A percentile compares a stretch with the other conserved stretches of the same genome.
phyloP scores from a whole-genome alignment of 352 stramenopile species.

The Plasmopara muralis region DNA sequence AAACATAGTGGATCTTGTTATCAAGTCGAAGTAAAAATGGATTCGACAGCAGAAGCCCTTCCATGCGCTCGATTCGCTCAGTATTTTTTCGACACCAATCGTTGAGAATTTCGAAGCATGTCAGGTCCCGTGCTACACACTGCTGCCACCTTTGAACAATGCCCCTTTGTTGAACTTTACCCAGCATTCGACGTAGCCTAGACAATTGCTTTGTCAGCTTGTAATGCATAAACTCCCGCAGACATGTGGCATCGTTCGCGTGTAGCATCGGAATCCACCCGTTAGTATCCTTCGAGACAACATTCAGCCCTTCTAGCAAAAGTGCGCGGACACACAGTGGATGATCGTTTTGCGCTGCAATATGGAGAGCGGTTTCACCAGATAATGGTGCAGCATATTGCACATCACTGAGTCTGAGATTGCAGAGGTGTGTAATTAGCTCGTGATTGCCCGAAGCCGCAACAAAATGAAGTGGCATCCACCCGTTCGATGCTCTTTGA shows the following conservation, averaged over 20 bases:
- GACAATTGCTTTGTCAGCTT: constrained; percentile 54
- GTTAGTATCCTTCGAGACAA: constrained; percentile 36
- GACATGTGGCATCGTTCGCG: constrained; percentile 16
- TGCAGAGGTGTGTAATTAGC: constrained; percentile 32
- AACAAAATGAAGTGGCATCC: constrained; percentile 47
- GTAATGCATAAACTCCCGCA: constrained; percentile 51
- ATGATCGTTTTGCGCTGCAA: constrained; percentile 36
- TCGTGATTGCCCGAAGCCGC: constrained; percentile 44
- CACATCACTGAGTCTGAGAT: constrained; percentile 29
- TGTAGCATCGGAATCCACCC: constrained; percentile 51
- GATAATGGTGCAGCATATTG: constrained; percentile 33
- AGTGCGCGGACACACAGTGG: constrained; percentile 32
- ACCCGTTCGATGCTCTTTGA: constrained; percentile 32
- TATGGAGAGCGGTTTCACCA: constrained; percentile 49
- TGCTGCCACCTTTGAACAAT: constrained; percentile 46
- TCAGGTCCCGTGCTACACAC: constrained; percentile 31
- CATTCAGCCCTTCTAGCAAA: constrained; percentile 28
- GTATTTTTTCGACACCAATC: constrained; percentile 51
- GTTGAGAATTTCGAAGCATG: constrained; percentile 57
- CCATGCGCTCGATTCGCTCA: constrained; percentile 44
- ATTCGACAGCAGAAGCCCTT: constrained; percentile 40
- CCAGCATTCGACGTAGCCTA: constrained; percentile 40
- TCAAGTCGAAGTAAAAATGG: constrained; percentile 54
- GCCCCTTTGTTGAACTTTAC: constrained; percentile 36
- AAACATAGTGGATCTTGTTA: constrained; percentile 57